These are phyloP conservation scores for Trichoderma gamsii DNA, from an alignment of 495 filamentous ascomycete genomes.

Conservation along the genomic window DNA sequence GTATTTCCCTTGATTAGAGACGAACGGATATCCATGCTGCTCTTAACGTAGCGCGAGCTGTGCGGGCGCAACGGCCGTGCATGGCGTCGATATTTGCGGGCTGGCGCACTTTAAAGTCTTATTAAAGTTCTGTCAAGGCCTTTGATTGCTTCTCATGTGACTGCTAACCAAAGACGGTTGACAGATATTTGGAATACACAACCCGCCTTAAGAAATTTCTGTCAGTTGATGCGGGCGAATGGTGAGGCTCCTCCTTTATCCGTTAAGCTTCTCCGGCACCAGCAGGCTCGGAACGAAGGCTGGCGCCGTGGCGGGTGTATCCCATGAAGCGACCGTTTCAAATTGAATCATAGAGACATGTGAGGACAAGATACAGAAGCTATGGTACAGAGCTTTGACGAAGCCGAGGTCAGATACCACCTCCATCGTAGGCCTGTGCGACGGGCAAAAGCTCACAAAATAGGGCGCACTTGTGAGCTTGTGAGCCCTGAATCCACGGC, in stretches of 20 bases:
- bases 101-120: not conserved
- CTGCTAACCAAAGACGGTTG: not conserved
- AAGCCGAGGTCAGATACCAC: not conserved
- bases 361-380: not conserved
- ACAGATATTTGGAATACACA: not conserved
- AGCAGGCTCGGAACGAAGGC: not conserved
- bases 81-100: not conserved
- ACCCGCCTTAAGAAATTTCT: not conserved
- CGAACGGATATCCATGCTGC: not conserved
- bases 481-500: too few relatives aligned
- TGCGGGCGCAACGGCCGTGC: not conserved
- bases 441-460: too few relatives aligned
- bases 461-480: too few relatives aligned
- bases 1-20: not conserved
- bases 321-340: not conserved
- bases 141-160: not conserved
- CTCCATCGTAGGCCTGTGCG: too few relatives aligned
- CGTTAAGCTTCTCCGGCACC: not conserved
- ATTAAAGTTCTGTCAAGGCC: not conserved
- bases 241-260: conserved; percentile 5
- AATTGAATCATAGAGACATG: not conserved
- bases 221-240: not conserved
- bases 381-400: not conserved
- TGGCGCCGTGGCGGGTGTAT: not conserved
- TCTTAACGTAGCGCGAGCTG: not conserved